Base-by-base conservation (phyloP, 768 basidiomycete species). In the Daedaleopsis nitida region DNA sequence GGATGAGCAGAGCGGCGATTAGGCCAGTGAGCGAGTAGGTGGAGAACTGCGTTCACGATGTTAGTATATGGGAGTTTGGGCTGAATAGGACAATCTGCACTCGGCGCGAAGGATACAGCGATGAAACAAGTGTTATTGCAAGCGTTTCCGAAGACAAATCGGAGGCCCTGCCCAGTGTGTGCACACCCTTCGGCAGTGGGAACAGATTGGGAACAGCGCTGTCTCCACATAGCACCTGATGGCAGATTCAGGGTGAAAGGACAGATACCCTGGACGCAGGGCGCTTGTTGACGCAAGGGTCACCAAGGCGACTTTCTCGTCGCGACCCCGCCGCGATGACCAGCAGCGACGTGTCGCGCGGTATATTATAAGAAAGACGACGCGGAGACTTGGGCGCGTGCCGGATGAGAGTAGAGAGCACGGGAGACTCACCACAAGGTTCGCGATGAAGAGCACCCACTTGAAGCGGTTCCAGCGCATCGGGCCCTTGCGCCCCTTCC, bases 381-480 rank as follows among this genome's bases (percentile, higher is more conserved):
- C n/a, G n/a, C 42, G 42, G 14, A 53, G 47, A n/a, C 13, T 17
- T n/a, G 37, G 6, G 27, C 14, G 32, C 12, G 17, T 21, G 56
- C 23, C 6, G 35, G 9, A 37, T 19, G 52, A 17, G 32, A 47
- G 32, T 37, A 44, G 42, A 48, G 47, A 24, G 37, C 35, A 52
- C 27, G 27, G 43, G 10, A 37, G 35, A 79, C 82, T 68, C 59
- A 84, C 83, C 37, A 86, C 37, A 37, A 78, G 67, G 69, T 92
- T 94, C 51, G 88, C 76, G 50, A 84, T 47, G 72, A 94, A 88
- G 5, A 94, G 72, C 12, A 81, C 75, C 91, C 91, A 93, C 72
- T 95, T 94, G 81, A 94, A 94, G 63, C 78, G 82, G 69, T 86
- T 94, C 92, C 92, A 95, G 17, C 86, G 77, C 59, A 90, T 74